Conservation (phyloP, 2,329 filamentous ascomycete species). For the Fusarium sp. region DNA sequence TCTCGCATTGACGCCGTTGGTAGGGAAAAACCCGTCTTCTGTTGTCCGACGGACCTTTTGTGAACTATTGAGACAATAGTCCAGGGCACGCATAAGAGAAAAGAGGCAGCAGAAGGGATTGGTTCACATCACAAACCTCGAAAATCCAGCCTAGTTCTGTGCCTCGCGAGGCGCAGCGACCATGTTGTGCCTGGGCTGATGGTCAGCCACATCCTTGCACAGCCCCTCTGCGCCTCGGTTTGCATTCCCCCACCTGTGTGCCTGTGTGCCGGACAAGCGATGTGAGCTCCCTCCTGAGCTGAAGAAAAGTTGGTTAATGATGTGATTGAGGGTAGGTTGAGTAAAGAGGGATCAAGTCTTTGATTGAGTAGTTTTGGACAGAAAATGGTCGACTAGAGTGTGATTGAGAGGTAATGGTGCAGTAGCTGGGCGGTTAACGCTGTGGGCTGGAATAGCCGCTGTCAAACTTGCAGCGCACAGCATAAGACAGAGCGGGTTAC, state of each 20-base stretch:
- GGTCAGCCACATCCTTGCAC: slow-evolving; percentile 23
- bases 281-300: neutral
- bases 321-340: neutral
- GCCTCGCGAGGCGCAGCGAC: slow-evolving; percentile 19
- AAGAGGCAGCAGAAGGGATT: neutral
- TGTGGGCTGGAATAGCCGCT: neutral
- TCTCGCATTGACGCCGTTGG: neutral
- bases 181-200: slow-evolving; percentile 13
- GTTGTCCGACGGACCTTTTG: neutral
- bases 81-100: neutral
- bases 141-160: slow-evolving; percentile 17
- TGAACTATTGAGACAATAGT: neutral
- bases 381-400: neutral
- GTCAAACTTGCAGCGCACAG: neutral
- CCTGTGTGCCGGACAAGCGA: slow-evolving; percentile 4
- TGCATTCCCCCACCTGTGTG: slow-evolving; percentile 3
- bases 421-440: neutral
- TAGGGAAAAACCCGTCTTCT: neutral
- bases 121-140: neutral
- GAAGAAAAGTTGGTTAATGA: neutral
- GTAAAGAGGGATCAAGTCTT: neutral
- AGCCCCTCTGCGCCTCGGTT: slow-evolving; percentile 30
- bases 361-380: neutral
- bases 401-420: neutral
- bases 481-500: too few species aligned